Evolutionary conservation across 805 yeast species (phyloP), one percentile per base, ranked within the genome.

Genomic region (Candida lessepsii): DNA sequence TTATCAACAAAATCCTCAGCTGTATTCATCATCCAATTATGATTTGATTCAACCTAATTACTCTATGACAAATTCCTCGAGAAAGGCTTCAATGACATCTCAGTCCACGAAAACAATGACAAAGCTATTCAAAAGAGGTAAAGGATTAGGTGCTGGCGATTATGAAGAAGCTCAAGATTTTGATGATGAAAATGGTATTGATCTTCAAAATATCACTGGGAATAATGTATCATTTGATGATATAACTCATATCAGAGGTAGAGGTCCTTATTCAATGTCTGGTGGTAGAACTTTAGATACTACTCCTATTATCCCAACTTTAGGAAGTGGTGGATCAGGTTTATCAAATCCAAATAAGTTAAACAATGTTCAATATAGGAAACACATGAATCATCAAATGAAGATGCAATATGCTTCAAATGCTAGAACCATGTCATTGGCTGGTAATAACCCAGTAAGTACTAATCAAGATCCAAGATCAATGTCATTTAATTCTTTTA

Each of bases 301-400:
- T 0, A 73, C 87, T 0, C 90, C 93, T 7, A 78, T 82, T 46
- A 84, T 86, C 28, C 95, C 95, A 5, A 83, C 88, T 0, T 40
- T 85, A 3, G 67, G 76, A 4, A 60, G 73, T 0, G 58, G 42
- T 29, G 41, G 38, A 45, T n/a, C 29, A 5, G 29, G 15, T 8
- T 59, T 15, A 54, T 52, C 3, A 49, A 59, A 19, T 23, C 39
- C 46, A 17, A 65, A 46, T 19, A 45, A 61, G 35, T 53, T 67
- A 49, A 71, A 71, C 38, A 81, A 76, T 49, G 67, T 78, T 5
- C 81, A 81, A 46, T 85, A 85, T 56, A 67, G 95, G 49, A 84
- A 83, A 49, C 81, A 75, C 49, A 71, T 80, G 73, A 80, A 81
- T 35, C 79, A 77, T 4, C 81, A 79, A 54, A 83, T 80, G 65